These are phyloP conservation scores for Rhizopogon vinicolor DNA, from an alignment of 768 basidiomycete species.

Conservation along the genomic window DNA sequence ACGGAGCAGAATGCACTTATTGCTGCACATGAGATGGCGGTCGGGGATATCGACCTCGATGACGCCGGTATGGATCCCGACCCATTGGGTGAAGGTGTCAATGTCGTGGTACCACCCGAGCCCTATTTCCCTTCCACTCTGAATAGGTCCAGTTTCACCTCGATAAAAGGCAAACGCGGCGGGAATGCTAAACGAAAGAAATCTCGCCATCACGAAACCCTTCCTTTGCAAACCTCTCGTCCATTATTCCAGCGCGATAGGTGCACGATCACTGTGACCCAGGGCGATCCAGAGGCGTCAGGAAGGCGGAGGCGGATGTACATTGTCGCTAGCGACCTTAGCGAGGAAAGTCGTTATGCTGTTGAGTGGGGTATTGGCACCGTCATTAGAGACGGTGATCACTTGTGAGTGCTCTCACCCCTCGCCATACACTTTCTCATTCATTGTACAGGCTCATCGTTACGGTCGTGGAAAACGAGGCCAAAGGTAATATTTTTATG, in stretches of 20 bases:
- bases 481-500: conserved; percentile 55
- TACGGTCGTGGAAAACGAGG: conserved; percentile 89
- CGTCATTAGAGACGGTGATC: conserved; percentile 91
- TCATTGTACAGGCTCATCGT: conserved; percentile 59
- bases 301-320: conserved; percentile 63
- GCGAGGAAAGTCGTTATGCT: conserved; percentile 91
- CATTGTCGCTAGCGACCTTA: conserved; percentile 90
- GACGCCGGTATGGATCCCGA: conserved; percentile 63
- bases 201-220: conserved; percentile 54
- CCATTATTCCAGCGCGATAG: conserved; percentile 89
- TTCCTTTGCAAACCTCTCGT: conserved; percentile 64
- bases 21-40: conserved; percentile 18
- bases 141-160: conserved; percentile 45
- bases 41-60: conserved; percentile 33
- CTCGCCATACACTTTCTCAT: not conserved
- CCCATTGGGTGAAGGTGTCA: conserved; percentile 89
- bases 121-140: conserved; percentile 78
- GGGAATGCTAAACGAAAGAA: conserved; percentile 53
- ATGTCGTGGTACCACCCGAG: conserved; percentile 79
- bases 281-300: conserved; percentile 71
- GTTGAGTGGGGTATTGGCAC: conserved; percentile 99
- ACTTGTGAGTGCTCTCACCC: conserved; percentile 44
- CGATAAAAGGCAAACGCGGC: conserved; percentile 21
- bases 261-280: conserved; percentile 84
- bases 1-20: conserved; percentile 77